Evolutionary conservation across 208 protist species (phyloP), one percentile per base, ranked within the genome.

Genomic region (Naegleria lovaniensis): DNA sequence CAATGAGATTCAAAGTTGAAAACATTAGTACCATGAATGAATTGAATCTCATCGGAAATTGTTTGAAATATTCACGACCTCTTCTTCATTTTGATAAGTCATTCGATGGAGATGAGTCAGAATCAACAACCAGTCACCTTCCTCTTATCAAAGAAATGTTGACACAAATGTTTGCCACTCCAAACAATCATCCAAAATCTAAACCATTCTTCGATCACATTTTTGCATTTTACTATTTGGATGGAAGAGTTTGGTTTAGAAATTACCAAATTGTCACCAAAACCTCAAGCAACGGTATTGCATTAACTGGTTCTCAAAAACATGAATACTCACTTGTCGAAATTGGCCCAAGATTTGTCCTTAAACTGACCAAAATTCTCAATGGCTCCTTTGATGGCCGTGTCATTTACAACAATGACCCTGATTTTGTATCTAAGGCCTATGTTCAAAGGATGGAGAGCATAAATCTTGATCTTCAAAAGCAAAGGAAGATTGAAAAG

Each of bases 191-290:
- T 94, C 97, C 97, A 58, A 98, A 98, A 91, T 97, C 95, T 88
- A 99, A 99, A 93, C 98, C 99, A 15, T 99, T 99, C 92, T 92
- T 99, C 48, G 98, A 99, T 93, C 98, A 98, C 93, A 96, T 99
- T 79, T 95, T 99, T 84, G 95, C 93, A 51, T 99, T 99, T 93
- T 98, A 96, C 92, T 96, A 97, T 90, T 95, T 98, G 39, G 98
- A 99, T 91, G 92, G 95, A 55, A 96, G 97, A 90, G 98, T 99
- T 89, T 99, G 98, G 98, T 98, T 99, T 90, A 95, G 99, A 85
- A 97, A 99, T 94, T 99, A 99, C 92, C 99, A 99, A 94, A 95
- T 84, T 58, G 91, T 75, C 67, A 90, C 33, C 36, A 90, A 59
- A n/a, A 29, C 13, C 2, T 41, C 59, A 41, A 87, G 19, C 19